A percentile compares a stretch with the other conserved stretches of the same genome.
phyloP scores from a whole-genome alignment of 768 basidiomycete genomes.

The Peribolospora kevripleyi region DNA sequence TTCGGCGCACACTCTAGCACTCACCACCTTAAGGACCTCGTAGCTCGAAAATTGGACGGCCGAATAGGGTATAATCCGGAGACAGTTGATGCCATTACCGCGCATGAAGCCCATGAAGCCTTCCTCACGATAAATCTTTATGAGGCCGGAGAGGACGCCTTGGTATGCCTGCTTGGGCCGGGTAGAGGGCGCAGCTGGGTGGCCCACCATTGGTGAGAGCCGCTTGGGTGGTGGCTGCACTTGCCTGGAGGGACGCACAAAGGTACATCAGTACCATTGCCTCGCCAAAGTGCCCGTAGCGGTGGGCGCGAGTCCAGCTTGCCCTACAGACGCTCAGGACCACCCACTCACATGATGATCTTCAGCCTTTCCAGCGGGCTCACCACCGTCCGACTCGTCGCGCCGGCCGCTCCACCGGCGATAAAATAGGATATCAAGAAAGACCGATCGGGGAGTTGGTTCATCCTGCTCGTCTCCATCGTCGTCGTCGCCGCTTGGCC shows the following conservation, averaged over 20 bases:
- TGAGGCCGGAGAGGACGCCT: slow-evolving; percentile 60
- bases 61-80: slow-evolving; percentile 73
- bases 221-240: no score
- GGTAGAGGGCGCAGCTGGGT: not conserved
- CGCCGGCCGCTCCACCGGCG: slow-evolving; percentile 21
- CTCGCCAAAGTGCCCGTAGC: no score
- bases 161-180: slow-evolving; percentile 33
- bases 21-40: slow-evolving; percentile 1
- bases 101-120: slow-evolving; percentile 81
- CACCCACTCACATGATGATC: slow-evolving; percentile 61
- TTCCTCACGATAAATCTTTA: slow-evolving; percentile 81
- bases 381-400: slow-evolving; percentile 68
- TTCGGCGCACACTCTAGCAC: no score
- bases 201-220: no score
- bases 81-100: slow-evolving; percentile 57
- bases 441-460: no score
- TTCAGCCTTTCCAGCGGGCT: slow-evolving; percentile 78
- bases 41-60: slow-evolving; percentile 24
- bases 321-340: not conserved
- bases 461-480: no score
- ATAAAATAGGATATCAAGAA: not conserved
- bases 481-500: no score
- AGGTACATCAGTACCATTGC: no score
- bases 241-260: no score
- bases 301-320: no score